Base-by-base conservation (phyloP, 2,329 filamentous ascomycete genomes). In the Penicillium italicum region DNA sequence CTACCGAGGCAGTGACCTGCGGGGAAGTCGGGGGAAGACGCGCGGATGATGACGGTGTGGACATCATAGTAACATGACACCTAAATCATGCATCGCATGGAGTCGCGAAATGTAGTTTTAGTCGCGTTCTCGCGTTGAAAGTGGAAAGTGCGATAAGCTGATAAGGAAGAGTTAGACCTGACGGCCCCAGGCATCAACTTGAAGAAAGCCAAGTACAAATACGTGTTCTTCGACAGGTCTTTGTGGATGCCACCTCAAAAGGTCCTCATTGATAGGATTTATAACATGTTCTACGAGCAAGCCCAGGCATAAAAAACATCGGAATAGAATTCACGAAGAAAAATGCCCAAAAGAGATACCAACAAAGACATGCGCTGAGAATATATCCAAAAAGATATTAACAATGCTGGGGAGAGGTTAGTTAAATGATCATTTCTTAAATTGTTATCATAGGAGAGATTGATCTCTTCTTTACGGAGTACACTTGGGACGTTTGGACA, bases 1-100 rank as follows among this genome's bases (percentile, higher is more conserved):
- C 79, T 37, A 97, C 91, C 0, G 83, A 80, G 2, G 91, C 90
- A 20, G 86, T 88, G 65, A 83, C 85, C 64, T 85, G 82, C 14
- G 81, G 81, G 43, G 81, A 69, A 33, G 68, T 67, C 31, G 75
- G 62, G 30, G 67, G 64, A 22, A 71, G 70, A 48, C 65, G 71
- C 11, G 59, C 42, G 26, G 65, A 62, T 7, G 68, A 67, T 20
- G 58, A 57, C 4, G 66, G 60, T 1, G 55, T 57, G 42, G 65
- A 66, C 64, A 70, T 69, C 54, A 57, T 52, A 40, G 38, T 31
- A 26, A 20, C 30, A 53, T 24, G 9, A 7, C 1, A 30, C 10
- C 44, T 10, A 6, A n/a, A n/a, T 42, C 37, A 49, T 42, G 37
- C 30, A 16, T 49, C 10, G 16, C 6, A 42, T 42, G 18, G 20